Base-by-base conservation (phyloP, 805 yeast genomes). In the Candida berthetii region DNA sequence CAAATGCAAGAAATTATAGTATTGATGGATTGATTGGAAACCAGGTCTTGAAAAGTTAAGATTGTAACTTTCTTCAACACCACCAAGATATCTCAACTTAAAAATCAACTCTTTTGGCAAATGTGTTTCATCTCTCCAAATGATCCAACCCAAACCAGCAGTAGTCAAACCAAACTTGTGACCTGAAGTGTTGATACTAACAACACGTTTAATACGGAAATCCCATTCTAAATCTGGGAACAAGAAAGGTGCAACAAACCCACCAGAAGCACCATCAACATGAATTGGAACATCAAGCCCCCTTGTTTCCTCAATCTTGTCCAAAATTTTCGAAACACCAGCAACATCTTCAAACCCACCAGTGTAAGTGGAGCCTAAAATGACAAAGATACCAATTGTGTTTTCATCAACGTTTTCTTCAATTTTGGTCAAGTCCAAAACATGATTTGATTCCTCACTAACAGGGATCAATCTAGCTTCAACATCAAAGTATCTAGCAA, bases 221-320 rank as follows among this genome's bases (percentile, higher is more conserved):
- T 88, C 96, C 96, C 96, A 89, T 50, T 71, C 74, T 47, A 80
- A 69, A 15, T 82, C 75, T 4, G 95, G 95, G 57, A 72, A 82
- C 24, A 78, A 62, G 55, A 89, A 85, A 16, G 97, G 96, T 2
- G 96, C 96, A 35, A 89, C 74, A 57, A 89, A 78, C 2, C 84
- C 97, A 43, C 96, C 96, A 17, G 88, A 78, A 2, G 96, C 96
- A 50, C 93, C 97, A 60, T 89, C 97, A 22, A 90, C 93, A 58
- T 89, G 97, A 55, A 89, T 87, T 36, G 93, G 88, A 44, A 89
- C 70, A 53, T 73, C 74, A 44, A 65, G 43, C 7, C 95, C 95
- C 3, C 74, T 80, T 50, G 82, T 80, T 45, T 65, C 63, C 58
- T 90, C 82, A 50, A 76, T 72, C 42, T 80, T 77, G 56, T 83